Conservation (phyloP, 305 asterid genomes). For the Withania somnifera region DNA sequence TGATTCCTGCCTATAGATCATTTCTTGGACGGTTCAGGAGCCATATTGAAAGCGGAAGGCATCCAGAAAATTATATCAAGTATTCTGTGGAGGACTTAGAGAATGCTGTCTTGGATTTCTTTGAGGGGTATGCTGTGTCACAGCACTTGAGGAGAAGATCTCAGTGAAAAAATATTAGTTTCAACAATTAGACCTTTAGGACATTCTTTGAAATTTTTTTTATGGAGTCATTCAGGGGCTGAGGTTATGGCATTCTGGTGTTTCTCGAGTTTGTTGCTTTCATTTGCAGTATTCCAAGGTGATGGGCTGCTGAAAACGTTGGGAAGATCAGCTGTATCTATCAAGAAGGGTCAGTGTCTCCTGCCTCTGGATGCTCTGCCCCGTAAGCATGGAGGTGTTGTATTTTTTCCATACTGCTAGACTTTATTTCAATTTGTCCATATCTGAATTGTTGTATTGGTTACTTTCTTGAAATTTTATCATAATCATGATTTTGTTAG, state of each 20-base stretch:
- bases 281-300: not conserved
- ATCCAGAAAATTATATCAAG: conserved; percentile 68
- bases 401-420: conserved; percentile 21
- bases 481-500: not conserved
- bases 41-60: conserved; percentile 68
- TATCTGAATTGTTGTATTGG: conserved; percentile 35
- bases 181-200: conserved; percentile 35
- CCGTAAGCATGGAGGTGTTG: conserved; percentile 41
- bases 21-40: conserved; percentile 67
- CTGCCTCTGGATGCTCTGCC: conserved; percentile 35
- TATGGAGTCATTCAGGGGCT: conserved; percentile 26
- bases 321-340: conserved; percentile 5
- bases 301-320: conserved; percentile 5
- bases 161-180: conserved; percentile 25
- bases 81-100: conserved; percentile 71
- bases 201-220: conserved; percentile 43
- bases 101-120: conserved; percentile 60
- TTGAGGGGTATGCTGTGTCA: conserved; percentile 50
- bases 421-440: conserved; percentile 40
- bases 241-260: conserved; percentile 13
- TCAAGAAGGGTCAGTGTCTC: conserved; percentile 23
- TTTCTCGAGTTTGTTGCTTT: not conserved
- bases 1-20: conserved; percentile 64
- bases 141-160: conserved; percentile 58
- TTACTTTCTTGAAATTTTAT: conserved; percentile 14